Conservation (phyloP, 2,329 filamentous ascomycete species). For the Fusarium keratoplasticum region DNA sequence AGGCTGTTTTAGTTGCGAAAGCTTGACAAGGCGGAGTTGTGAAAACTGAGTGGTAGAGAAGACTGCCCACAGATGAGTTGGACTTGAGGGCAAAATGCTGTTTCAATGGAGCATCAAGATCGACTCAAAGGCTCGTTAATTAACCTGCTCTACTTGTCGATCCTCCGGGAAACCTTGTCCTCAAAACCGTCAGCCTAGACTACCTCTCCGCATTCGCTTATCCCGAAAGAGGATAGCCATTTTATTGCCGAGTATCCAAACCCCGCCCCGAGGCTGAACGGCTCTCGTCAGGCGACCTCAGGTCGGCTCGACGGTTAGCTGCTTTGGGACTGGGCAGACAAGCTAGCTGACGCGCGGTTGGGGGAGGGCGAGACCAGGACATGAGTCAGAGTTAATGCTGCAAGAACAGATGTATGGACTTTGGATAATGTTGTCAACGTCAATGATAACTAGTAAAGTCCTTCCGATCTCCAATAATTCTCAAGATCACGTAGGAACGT, state of each 20-base stretch:
- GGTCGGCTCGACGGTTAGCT: not conserved
- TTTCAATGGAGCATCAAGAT: not conserved
- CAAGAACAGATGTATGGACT: not conserved
- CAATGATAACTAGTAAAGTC: constrained; percentile 7
- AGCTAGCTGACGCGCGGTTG: not conserved
- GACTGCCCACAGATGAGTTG: not conserved
- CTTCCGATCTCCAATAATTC: constrained; percentile 31
- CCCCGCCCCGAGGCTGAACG: not conserved
- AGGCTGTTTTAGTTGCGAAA: not conserved
- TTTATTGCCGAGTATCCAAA: not conserved
- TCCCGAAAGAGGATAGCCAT: constrained; percentile 24
- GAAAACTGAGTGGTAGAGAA: not conserved
- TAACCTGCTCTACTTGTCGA: not conserved
- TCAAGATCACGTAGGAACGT: constrained; percentile 35
- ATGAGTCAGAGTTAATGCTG: not conserved
- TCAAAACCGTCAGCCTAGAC: not conserved
- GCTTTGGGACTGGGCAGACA: not conserved
- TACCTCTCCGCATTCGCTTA: not conserved
- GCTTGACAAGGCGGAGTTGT: not conserved
- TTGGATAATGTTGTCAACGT: not conserved
- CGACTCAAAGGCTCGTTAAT: not conserved
- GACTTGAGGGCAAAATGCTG: not conserved
- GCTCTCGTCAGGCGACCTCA: not conserved
- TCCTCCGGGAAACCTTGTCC: not conserved
- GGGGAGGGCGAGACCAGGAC: not conserved